Conservation (phyloP, 805 yeast species). For the Pichia eremophila region DNA sequence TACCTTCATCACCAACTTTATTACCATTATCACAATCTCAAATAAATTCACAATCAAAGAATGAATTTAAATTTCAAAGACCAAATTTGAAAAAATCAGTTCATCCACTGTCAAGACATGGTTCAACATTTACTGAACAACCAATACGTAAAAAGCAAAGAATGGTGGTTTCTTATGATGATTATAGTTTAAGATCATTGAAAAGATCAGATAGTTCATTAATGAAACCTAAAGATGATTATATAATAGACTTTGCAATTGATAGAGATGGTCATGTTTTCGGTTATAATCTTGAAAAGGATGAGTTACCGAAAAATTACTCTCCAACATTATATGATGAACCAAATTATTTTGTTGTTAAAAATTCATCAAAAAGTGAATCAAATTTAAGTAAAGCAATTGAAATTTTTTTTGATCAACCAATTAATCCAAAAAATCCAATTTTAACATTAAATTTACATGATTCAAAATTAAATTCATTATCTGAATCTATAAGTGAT, state of each 20-base stretch:
- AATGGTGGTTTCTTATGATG: constrained; percentile 2
- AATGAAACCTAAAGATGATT: background rate
- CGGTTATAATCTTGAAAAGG: constrained; percentile 23
- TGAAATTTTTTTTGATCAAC: constrained; percentile 10
- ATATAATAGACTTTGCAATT: constrained; percentile 33
- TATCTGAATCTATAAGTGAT: constrained; percentile 54
- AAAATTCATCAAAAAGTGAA: constrained; percentile 15
- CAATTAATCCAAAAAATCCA: constrained; percentile 17
- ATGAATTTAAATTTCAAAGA: constrained; percentile 1
- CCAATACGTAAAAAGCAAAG: constrained; percentile 21
- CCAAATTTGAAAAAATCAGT: constrained; percentile 8
- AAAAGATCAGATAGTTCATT: background rate
- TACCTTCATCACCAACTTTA: constrained; percentile 23
- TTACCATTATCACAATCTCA: constrained; percentile 14
- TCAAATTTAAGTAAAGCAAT: constrained; percentile 32
- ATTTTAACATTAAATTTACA: constrained; percentile 38
- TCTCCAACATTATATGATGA: constrained; percentile 25
- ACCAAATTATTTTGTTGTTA: constrained; percentile 25
- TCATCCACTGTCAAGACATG: constrained; percentile 13
- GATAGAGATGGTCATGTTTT: constrained; percentile 36
- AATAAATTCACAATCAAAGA: constrained; percentile 1
- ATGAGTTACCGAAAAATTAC: constrained; percentile 22
- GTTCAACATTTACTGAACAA: constrained; percentile 15
- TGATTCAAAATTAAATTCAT: constrained; percentile 33
- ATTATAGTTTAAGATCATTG: too few relatives aligned